phyloP scores from a whole-genome alignment of 1,284 basidiomycete genomes.

The Abortiporus biennis region DNA sequence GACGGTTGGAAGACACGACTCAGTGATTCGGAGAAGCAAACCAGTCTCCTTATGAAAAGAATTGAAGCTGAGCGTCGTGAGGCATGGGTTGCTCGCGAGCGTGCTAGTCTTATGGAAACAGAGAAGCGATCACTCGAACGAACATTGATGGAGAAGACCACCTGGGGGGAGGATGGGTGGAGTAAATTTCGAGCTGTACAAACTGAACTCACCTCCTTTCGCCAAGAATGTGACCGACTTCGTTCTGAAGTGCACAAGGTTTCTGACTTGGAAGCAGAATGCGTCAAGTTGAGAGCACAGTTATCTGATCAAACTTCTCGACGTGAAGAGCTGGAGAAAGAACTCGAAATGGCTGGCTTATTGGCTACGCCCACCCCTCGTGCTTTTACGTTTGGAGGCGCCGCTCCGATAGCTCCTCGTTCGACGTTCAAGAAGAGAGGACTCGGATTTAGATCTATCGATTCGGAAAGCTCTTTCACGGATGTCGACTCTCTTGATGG shows the following conservation, averaged over 20 bases:
- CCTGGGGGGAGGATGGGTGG: constrained; percentile 26
- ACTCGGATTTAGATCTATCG: constrained; percentile 54
- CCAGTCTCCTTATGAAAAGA: constrained; percentile 48
- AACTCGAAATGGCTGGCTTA: constrained; percentile 35
- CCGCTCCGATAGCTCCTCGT: constrained; percentile 18
- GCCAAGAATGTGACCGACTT: constrained; percentile 25
- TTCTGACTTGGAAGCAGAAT: constrained; percentile 27
- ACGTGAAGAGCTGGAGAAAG: constrained; percentile 35
- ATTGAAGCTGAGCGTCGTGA: constrained; percentile 69
- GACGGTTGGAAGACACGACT: constrained; percentile 71
- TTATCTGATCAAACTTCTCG: constrained; percentile 32
- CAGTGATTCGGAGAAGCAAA: constrained; percentile 59
- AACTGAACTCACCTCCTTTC: constrained; percentile 26
- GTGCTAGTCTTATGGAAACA: constrained; percentile 53
- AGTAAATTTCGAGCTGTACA: constrained; percentile 27
- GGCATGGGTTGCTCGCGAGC: constrained; percentile 69
- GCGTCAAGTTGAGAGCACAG: constrained; percentile 24
- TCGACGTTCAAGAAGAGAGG: constrained; percentile 28
- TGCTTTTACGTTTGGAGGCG: constrained; percentile 27
- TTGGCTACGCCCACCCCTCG: constrained; percentile 39
- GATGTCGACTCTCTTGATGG: constrained; percentile 58
- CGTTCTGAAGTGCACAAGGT: constrained; percentile 26
- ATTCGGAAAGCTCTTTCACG: constrained; percentile 54
- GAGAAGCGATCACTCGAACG: constrained; percentile 53
- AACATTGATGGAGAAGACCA: constrained; percentile 35